phyloP scores from a whole-genome alignment of 208 protist species.

The Trypanosoma vivax region DNA sequence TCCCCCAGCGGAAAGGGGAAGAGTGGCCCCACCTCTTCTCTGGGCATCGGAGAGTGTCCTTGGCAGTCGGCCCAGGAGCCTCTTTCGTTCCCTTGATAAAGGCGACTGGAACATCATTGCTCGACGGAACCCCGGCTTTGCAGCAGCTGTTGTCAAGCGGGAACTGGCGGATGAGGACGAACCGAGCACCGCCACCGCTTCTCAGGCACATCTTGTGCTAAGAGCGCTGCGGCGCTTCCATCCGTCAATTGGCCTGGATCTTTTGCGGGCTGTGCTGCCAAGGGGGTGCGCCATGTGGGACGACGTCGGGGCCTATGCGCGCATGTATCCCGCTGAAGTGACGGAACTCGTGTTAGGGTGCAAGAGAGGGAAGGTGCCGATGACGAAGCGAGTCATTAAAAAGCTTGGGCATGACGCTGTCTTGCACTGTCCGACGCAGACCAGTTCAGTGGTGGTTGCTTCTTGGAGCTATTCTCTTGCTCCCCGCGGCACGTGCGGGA shows the following conservation, averaged over 20 bases:
- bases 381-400: background rate
- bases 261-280: background rate
- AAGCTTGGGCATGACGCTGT: slow-evolving; percentile 4
- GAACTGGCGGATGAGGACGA: background rate
- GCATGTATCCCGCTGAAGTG: slow-evolving; percentile 7
- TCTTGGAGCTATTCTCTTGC: background rate
- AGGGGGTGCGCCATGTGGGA: background rate
- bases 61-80: background rate
- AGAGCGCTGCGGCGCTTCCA: background rate
- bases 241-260: slow-evolving; percentile 1
- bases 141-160: background rate
- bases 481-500: background rate
- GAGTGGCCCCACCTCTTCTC: background rate
- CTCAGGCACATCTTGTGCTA: background rate
- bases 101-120: slow-evolving; percentile 1
- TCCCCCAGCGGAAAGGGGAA: background rate
- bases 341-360: slow-evolving; percentile 8
- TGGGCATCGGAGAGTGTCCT: slow-evolving; percentile 9
- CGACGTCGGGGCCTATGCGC: background rate
- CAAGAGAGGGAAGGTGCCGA: background rate
- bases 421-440: slow-evolving; percentile 3
- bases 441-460: background rate
- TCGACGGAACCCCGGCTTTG: slow-evolving; percentile 10
- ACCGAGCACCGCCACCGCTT: background rate
- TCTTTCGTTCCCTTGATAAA: background rate